These are phyloP conservation scores for Calycina herbarum DNA, from an alignment of 2,329 filamentous ascomycete species.

Conservation along the genomic window DNA sequence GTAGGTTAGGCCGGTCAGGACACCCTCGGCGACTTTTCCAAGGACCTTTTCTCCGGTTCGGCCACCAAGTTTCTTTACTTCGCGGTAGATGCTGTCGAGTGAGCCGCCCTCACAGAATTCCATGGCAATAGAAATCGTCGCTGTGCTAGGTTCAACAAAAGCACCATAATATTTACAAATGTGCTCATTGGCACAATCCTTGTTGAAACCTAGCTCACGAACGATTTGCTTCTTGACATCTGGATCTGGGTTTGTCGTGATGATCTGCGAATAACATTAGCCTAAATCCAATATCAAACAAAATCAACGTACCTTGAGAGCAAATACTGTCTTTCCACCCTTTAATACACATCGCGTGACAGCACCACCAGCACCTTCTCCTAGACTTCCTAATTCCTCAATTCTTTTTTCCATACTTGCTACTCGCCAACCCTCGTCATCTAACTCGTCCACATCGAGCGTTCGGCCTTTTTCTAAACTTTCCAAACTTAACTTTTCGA, in stretches of 20 bases:
- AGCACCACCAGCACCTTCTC: conserved; percentile 92
- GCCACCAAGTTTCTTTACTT: conserved; percentile 93
- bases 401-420: conserved; percentile 88
- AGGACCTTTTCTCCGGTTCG: conserved; percentile 96
- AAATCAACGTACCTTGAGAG: conserved; percentile 72
- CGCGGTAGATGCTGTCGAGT: conserved; percentile 93
- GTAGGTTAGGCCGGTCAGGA: conserved; percentile 90
- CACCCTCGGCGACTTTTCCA: conserved; percentile 93
- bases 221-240: conserved; percentile 99
- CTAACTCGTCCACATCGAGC: conserved; percentile 88
- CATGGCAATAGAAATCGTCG: conserved; percentile 98
- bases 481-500: conserved; percentile 70
- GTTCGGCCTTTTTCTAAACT: conserved; percentile 79
- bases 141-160: conserved; percentile 92
- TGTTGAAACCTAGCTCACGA: conserved; percentile 95
- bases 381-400: conserved; percentile 81
- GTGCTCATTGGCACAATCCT: conserved; percentile 91
- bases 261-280: conserved; percentile 61
- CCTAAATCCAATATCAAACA: conserved; percentile 11
- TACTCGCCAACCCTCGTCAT: conserved; percentile 93
- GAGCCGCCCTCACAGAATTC: conserved; percentile 98
- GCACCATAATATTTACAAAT: conserved; percentile 98
- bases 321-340: conserved; percentile 91
- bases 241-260: conserved; percentile 96
- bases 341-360: conserved; percentile 89